Conservation (phyloP, 1,284 basidiomycete genomes). For the Mrakiaceae sp. region DNA sequence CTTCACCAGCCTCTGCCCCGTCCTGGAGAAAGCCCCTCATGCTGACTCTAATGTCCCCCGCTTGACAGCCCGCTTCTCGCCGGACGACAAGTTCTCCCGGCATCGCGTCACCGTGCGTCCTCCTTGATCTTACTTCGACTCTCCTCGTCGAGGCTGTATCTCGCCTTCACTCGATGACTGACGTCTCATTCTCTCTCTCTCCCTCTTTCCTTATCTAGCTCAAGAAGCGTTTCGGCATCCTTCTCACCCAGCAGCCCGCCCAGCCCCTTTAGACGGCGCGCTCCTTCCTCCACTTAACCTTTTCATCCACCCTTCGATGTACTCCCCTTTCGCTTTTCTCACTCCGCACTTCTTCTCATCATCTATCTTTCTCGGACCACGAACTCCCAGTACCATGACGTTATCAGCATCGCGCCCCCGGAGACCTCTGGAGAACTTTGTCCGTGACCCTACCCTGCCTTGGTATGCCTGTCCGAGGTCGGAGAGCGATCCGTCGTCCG, state of each 20-base stretch:
- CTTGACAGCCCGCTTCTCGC: slow-evolving; percentile 77
- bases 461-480: no score
- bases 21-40: background rate
- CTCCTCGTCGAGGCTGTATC: background rate
- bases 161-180: background rate
- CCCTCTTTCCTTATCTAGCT: slow-evolving; percentile 35
- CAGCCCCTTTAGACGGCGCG: slow-evolving; percentile 58
- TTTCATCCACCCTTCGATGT: no score
- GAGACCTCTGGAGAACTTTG: no score
- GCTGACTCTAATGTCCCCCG: background rate
- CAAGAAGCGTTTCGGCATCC: slow-evolving; percentile 73
- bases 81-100: slow-evolving; percentile 93
- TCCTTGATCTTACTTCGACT: background rate
- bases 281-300: no score
- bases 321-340: no score
- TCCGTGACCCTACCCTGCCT: no score
- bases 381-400: no score
- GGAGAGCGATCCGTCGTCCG: no score
- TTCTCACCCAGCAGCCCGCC: slow-evolving; percentile 76
- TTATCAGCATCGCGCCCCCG: no score
- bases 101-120: slow-evolving; percentile 83
- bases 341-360: no score
- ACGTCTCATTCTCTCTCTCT: background rate
- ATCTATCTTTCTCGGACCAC: no score
- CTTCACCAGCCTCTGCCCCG: no score